Evolutionary conservation across 176 grass and related monocot species (phyloP), one percentile per base, ranked within the genome.

Genomic region (Paspalum notatum): DNA sequence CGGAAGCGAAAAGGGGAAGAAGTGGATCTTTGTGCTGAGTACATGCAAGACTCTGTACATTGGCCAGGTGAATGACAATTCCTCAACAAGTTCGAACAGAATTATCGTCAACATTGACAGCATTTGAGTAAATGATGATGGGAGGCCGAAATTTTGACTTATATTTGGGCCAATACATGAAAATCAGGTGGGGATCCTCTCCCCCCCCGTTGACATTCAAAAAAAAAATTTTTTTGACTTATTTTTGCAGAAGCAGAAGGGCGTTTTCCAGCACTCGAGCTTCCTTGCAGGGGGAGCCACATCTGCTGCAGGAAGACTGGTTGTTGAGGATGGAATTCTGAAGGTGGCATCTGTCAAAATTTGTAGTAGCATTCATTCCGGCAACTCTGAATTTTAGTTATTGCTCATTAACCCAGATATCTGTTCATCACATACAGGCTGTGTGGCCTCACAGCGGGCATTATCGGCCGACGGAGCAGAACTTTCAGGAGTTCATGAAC

Each of bases 21-120:
- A 97, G 64, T 97, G 94, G 91, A 93, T 97, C 66, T 97, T 97
- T 69, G 88, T 97, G 57, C 53, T 97, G 24, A 97, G 94, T 89
- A 97, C 91, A 27, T 91, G 82, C 74, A 93, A 85, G 77, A 83
- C 67, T 37, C 69, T 97, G 20, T 93, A 91, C 74, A 87, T 93
- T 38, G 91, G 84, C 24, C 70, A 93, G 91, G 94, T 97, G 45
- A 62, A 17, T 74, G 63, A 9, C 6, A 46, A n/a, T 39, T 72
- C 21, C 12, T 15, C 38, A 7, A 46, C 9, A 45, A 46, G 49
- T 26, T 64, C 20, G 17, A 5, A 22, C 20, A 41, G 14, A 59
- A 37, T 53, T 72, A n/a, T 46, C 12, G 12, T 14, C n/a, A 66
- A 45, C 4, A 64, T 20, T 66, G 12, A 37, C 9, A 80, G 32